Evolutionary conservation across 352 stramenopile species (phyloP).

Genomic region (Phytophthora fragariaefolia): DNA sequence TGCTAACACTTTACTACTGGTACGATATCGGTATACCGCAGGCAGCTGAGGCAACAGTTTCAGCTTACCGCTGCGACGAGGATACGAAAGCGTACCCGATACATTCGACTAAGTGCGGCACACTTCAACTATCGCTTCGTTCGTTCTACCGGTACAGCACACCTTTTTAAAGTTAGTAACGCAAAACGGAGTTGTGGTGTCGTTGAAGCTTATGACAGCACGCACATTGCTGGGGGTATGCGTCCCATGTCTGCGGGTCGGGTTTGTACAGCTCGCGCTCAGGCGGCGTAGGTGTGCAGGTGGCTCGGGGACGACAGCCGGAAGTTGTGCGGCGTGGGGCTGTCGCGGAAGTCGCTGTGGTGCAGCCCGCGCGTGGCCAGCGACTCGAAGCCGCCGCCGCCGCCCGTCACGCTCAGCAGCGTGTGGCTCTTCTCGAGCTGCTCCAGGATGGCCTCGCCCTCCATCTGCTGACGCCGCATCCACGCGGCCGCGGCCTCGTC

Average conservation of each 20-base stretch:
- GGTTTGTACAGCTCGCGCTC: background rate
- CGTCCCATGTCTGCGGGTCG: too few species aligned
- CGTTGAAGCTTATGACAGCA: background rate
- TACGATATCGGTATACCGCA: too few species aligned
- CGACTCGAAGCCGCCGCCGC: slow-evolving; percentile 23
- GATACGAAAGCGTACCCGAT: too few species aligned
- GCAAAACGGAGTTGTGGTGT: background rate
- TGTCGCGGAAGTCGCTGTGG: slow-evolving; percentile 47
- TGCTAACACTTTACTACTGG: too few species aligned
- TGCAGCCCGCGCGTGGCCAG: slow-evolving; percentile 27
- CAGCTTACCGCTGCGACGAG: too few species aligned
- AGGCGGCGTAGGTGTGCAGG: slow-evolving; percentile 25
- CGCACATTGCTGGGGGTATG: too few species aligned
- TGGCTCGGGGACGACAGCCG: slow-evolving; percentile 35
- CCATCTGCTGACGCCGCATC: slow-evolving; percentile 39
- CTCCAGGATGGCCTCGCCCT: slow-evolving; percentile 41
- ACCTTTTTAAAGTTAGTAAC: too few species aligned
- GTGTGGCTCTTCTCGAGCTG: slow-evolving; percentile 43
- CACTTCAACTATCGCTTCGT: too few species aligned
- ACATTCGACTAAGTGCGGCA: too few species aligned
- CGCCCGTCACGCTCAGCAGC: slow-evolving; percentile 25
- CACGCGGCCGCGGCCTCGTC: slow-evolving; percentile 32
- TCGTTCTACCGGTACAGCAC: too few species aligned
- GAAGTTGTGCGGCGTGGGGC: slow-evolving; percentile 43
- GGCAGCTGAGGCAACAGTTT: background rate